A percentile compares a stretch with the other conserved stretches of the same genome.
Evolutionary conservation across 768 basidiomycete genomes (phyloP).

Genomic region (Suillus subluteus): DNA sequence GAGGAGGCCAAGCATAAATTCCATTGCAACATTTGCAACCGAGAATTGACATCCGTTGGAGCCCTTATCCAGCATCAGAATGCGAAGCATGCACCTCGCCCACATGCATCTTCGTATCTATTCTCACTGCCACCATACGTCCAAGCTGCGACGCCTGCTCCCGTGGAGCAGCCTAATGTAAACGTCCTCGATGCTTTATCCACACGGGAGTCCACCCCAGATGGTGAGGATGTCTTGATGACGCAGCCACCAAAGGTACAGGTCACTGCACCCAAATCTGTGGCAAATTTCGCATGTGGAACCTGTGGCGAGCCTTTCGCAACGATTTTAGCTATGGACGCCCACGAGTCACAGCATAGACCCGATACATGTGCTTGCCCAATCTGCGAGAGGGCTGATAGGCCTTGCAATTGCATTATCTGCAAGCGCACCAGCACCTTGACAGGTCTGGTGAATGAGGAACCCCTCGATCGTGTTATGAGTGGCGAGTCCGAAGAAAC

Average conservation of each 20-base stretch:
- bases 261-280: no score
- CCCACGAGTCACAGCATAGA: not conserved
- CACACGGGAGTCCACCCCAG: not conserved
- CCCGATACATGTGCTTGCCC: not conserved
- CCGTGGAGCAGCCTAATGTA: not conserved
- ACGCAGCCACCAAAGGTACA: not conserved
- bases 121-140: not conserved
- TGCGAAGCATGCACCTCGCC: conserved; percentile 1
- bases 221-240: not conserved
- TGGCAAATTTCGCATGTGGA: conserved; percentile 2
- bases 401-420: conserved; percentile 6
- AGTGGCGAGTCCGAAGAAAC: not conserved
- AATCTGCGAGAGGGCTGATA: conserved; percentile 3
- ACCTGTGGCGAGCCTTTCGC: not conserved
- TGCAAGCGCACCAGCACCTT: conserved; percentile 12
- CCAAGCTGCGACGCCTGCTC: not conserved
- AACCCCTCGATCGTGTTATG: not conserved
- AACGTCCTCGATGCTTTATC: not conserved
- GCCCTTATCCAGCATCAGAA: not conserved
- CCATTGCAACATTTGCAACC: conserved; percentile 10
- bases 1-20: conserved; percentile 14
- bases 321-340: not conserved
- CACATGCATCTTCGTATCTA: not conserved
- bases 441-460: not conserved
- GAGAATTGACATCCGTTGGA: not conserved